phyloP scores from a whole-genome alignment of 306 rosid species.

The Fagus sylvatica region DNA sequence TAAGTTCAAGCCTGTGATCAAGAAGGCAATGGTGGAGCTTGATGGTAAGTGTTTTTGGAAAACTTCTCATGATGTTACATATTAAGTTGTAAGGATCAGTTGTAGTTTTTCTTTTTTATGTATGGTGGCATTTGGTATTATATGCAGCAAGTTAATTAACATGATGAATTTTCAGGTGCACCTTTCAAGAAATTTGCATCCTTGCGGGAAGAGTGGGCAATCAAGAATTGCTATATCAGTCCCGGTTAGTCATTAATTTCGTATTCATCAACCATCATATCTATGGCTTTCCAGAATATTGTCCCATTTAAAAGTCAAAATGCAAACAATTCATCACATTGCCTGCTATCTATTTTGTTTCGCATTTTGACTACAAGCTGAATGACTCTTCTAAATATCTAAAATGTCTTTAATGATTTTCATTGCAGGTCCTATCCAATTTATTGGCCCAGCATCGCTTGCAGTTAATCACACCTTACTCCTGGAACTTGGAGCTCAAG shows the following conservation, averaged over 20 bases:
- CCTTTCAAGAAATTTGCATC: conserved; percentile 96
- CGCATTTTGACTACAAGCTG: conserved; percentile 12
- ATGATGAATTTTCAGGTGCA: conserved; percentile 60
- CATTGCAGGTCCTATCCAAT: conserved; percentile 88
- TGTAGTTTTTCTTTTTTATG: background rate
- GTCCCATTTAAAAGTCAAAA: background rate
- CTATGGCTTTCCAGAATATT: background rate
- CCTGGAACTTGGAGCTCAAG: conserved; percentile 70
- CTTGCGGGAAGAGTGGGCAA: conserved; percentile 81
- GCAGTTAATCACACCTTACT: conserved; percentile 77
- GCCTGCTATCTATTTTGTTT: background rate
- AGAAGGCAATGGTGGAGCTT: conserved; percentile 99
- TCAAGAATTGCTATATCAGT: conserved; percentile 81
- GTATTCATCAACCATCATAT: background rate
- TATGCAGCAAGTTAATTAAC: conserved; percentile 14
- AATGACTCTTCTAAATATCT: background rate
- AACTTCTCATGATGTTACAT: background rate
- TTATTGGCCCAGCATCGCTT: conserved; percentile 72
- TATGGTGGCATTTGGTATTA: conserved; percentile 9
- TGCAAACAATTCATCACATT: background rate
- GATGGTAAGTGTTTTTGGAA: conserved; percentile 55
- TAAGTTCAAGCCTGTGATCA: conserved; percentile 96
- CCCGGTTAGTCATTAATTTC: conserved; percentile 59
- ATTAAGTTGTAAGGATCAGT: background rate
- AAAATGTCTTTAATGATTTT: conserved; percentile 11